These are phyloP conservation scores for Piper longum DNA, from an alignment of 164 flowering plant genomes.

Conservation along the genomic window DNA sequence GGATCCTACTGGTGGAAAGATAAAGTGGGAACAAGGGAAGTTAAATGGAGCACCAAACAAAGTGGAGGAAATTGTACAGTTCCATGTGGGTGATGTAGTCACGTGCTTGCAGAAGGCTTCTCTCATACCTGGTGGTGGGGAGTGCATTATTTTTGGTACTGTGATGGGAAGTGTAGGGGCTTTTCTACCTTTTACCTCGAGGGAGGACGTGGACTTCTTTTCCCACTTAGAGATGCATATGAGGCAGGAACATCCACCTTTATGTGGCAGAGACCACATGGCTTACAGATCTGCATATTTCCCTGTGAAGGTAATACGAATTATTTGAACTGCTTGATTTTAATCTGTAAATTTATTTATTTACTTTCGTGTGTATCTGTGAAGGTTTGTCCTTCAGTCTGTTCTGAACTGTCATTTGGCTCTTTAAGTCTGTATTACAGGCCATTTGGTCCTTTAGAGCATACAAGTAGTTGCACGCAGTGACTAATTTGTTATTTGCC, in stretches of 20 bases:
- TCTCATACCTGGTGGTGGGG: slow-evolving; percentile 92
- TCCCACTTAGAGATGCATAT: slow-evolving; percentile 98
- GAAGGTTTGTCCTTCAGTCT: too few relatives aligned
- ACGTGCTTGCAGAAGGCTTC: slow-evolving; percentile 93
- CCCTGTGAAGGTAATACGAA: slow-evolving; percentile 69
- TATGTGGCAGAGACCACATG: slow-evolving; percentile 99
- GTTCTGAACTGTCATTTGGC: too few relatives aligned
- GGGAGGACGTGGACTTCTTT: slow-evolving; percentile 99
- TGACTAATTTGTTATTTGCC: too few relatives aligned
- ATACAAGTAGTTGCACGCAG: too few relatives aligned
- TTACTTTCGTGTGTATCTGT: too few relatives aligned
- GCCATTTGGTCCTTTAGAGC: too few relatives aligned
- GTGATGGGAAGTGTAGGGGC: slow-evolving; percentile 98
- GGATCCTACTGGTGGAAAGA: slow-evolving; percentile 99
- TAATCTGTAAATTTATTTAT: too few relatives aligned
- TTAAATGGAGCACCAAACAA: slow-evolving; percentile 99
- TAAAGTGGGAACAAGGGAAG: slow-evolving; percentile 99
- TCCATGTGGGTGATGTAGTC: slow-evolving; percentile 89
- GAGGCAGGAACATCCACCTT: slow-evolving; percentile 96
- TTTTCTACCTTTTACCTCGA: slow-evolving; percentile 78
- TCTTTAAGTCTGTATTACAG: too few relatives aligned
- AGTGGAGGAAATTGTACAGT: slow-evolving; percentile 92
- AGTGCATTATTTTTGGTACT: slow-evolving; percentile 89
- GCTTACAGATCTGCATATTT: slow-evolving; percentile 91
- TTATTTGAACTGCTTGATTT: background rate